Percentiles rank a stretch among this genome's conserved stretches.
Conservation (phyloP, 2,329 filamentous ascomycete species). For the Xenoacremonium recifei region DNA sequence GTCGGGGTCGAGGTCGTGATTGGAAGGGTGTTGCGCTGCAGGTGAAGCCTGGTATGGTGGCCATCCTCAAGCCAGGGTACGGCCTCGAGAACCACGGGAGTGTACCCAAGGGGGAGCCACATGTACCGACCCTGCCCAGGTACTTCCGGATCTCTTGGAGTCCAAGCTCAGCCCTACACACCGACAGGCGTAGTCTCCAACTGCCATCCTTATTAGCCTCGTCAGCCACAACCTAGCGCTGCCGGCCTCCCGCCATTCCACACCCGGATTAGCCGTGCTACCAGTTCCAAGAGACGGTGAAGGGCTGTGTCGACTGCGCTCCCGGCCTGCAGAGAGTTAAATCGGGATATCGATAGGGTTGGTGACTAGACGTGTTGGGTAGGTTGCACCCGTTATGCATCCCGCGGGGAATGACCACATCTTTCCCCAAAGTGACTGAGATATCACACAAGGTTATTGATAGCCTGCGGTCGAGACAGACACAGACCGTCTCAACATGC, state of each 20-base stretch:
- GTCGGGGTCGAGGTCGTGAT: background rate
- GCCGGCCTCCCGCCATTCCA: conserved; percentile 24
- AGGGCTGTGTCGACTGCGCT: conserved; percentile 13
- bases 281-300: conserved; percentile 17
- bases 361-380: too few relatives aligned
- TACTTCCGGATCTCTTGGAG: conserved; percentile 4
- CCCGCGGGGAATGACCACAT: too few relatives aligned
- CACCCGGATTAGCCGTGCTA: conserved; percentile 11
- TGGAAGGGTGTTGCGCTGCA: too few relatives aligned
- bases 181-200: conserved; percentile 15
- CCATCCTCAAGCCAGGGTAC: background rate
- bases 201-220: conserved; percentile 25
- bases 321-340: background rate
- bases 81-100: background rate
- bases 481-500: too few relatives aligned
- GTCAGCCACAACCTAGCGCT: conserved; percentile 26
- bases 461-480: too few relatives aligned
- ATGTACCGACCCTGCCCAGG: conserved; percentile 9
- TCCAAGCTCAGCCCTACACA: conserved; percentile 29
- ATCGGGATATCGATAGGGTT: too few relatives aligned
- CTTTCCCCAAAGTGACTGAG: too few relatives aligned
- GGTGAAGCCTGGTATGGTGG: too few relatives aligned
- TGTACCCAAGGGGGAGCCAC: conserved; percentile 6
- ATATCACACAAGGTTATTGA: too few relatives aligned
- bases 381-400: too few relatives aligned